Evolutionary conservation across 2,329 filamentous ascomycete genomes (phyloP), one percentile per base, ranked within the genome.

Genomic region (Epichloe hybrida): DNA sequence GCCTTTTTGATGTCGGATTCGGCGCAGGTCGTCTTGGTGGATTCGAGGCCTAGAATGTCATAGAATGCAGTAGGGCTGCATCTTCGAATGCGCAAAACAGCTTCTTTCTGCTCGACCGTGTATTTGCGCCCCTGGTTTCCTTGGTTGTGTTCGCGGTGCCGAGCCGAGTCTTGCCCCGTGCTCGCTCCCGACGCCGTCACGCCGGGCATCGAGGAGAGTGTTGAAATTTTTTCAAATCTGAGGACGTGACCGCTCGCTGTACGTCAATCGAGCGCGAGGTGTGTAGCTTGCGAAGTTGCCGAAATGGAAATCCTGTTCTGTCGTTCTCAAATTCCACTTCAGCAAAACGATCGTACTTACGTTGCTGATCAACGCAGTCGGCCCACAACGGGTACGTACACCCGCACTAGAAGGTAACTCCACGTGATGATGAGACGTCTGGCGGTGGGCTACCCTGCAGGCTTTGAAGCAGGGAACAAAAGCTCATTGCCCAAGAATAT

Each of bases 1-100:
- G 93, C 91, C 73, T 97, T 97, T 69, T 97, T 98, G 65, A 98
- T 89, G 62, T 97, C 91, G 55, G 75, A 69, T 59, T 97, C 91
- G 46, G 81, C 81, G 61, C 80, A 84, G 20, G 81, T 79, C 52
- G 75, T 71, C 59, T 77, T 76, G 39, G 83, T 72, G 47, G 72
- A 69, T 55, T 84, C 81, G 46, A 96, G 70, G 21, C 82, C 83
- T 35, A 98, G 72, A 59, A 98, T 97, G 66, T 97, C 93, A 72
- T 98, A 98, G 69, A 94, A 98, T 17, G 88, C 88, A 3, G 89
- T 96, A 21, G 86, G 72, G 39, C 77, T 75, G 71, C 93, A 98
- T 72, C 78, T 80, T 57, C 87, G 83, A 65, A 98, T 93, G 57
- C 93, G 81, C 60, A 95, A 72, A 35, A 98, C 93, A 27, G 91